Evolutionary conservation across 2,329 filamentous ascomycete species (phyloP).

Genomic region (Stagonosporopsis rhizophila): DNA sequence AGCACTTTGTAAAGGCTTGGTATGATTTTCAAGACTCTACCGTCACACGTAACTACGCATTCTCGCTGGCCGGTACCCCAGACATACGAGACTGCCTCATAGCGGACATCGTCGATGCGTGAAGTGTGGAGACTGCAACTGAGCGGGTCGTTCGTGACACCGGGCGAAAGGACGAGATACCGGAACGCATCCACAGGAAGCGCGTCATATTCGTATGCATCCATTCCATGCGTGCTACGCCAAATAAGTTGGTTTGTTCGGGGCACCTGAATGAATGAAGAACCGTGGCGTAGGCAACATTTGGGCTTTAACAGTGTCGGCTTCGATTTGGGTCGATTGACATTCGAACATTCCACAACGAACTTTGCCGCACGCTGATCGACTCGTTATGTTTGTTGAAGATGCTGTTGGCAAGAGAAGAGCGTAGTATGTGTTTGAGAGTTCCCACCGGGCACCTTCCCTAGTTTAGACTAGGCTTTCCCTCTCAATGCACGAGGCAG

Average conservation of each 20-base stretch:
- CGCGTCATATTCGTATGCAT: neutral
- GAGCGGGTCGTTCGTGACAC: neutral
- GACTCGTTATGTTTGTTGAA: neutral
- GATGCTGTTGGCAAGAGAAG: neutral
- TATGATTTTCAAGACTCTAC: conserved; percentile 6
- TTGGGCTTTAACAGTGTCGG: too few species aligned
- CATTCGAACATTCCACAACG: neutral
- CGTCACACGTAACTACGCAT: conserved; percentile 15
- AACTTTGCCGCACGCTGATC: neutral
- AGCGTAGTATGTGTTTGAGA: neutral
- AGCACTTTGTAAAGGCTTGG: conserved; percentile 17
- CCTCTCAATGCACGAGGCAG: too few species aligned
- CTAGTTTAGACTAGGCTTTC: neutral
- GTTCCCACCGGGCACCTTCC: neutral
- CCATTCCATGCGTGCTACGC: neutral
- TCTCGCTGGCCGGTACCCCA: conserved; percentile 19
- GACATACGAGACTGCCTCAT: conserved; percentile 24
- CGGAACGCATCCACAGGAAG: neutral
- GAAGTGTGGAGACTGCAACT: conserved; percentile 17
- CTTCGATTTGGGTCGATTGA: neutral
- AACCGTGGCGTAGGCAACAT: neutral
- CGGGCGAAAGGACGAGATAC: conserved; percentile 1
- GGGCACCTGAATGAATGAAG: neutral
- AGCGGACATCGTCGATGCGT: conserved; percentile 1
- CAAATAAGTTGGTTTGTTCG: neutral